These are phyloP conservation scores for Yamadazyma dendronema DNA, from an alignment of 1,139 yeast genomes.

Conservation along the genomic window DNA sequence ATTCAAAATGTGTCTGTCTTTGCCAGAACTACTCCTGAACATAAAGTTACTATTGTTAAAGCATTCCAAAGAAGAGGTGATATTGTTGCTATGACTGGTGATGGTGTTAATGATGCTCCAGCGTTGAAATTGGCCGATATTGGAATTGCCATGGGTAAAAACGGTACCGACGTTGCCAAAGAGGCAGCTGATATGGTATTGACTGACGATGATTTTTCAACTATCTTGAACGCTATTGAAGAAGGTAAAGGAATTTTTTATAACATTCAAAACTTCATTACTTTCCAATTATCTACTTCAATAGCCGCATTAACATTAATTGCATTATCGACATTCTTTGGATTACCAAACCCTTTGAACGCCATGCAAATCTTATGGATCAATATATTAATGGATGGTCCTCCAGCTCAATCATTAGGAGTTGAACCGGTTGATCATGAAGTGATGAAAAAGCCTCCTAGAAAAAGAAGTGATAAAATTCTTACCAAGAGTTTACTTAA, in stretches of 20 bases:
- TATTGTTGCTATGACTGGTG: conserved; percentile 98
- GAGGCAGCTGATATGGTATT: conserved; percentile 98
- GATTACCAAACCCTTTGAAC: conserved; percentile 91
- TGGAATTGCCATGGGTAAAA: conserved; percentile 95
- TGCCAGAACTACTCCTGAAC: conserved; percentile 97
- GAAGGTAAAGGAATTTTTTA: conserved; percentile 96
- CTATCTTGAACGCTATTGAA: conserved; percentile 87
- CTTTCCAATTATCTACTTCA: conserved; percentile 92
- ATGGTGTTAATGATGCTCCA: conserved; percentile 99
- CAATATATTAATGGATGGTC: conserved; percentile 97
- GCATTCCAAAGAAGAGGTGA: conserved; percentile 93
- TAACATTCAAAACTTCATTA: conserved; percentile 89
- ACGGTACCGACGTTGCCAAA: conserved; percentile 97
- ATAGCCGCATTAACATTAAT: conserved; percentile 91
- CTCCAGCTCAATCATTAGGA: conserved; percentile 97
- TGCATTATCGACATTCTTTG: conserved; percentile 82
- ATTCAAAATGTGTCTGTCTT: conserved; percentile 84
- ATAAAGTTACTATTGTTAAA: conserved; percentile 85
- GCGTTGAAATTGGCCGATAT: conserved; percentile 95
- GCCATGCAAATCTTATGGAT: conserved; percentile 99
- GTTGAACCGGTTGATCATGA: conserved; percentile 96
- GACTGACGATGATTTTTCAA: conserved; percentile 93
- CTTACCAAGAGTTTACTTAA: conserved; percentile 65
- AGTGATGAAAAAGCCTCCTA: conserved; percentile 93
- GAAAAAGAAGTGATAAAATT: conserved; percentile 80